phyloP scores from a whole-genome alignment of 2,329 filamentous ascomycete genomes.

The Venturia pyrina region DNA sequence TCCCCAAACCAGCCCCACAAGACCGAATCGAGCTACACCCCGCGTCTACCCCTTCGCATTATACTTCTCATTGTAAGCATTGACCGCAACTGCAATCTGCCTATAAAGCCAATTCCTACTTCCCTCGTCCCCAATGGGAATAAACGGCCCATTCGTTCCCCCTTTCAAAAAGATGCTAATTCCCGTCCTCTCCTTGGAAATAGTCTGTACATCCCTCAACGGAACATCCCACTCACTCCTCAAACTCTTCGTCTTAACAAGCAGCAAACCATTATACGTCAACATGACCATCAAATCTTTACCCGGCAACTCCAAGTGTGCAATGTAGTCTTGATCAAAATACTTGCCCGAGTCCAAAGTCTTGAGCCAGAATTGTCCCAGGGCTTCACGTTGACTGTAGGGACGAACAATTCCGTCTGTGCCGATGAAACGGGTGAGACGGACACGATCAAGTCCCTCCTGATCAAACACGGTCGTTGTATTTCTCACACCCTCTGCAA shows the following conservation, averaged over 20 bases:
- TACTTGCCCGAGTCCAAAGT: constrained; percentile 95
- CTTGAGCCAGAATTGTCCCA: constrained; percentile 98
- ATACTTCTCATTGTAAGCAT: constrained; percentile 58
- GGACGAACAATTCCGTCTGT: constrained; percentile 88
- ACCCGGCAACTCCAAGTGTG: constrained; percentile 80
- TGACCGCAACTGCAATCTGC: constrained; percentile 57
- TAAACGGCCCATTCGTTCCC: constrained; percentile 86
- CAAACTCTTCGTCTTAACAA: constrained; percentile 77
- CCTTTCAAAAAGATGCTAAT: constrained; percentile 82
- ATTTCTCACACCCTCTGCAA: constrained; percentile 95
- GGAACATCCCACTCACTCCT: constrained; percentile 93
- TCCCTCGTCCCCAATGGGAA: constrained; percentile 85
- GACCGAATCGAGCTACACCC: neutral
- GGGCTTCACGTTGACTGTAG: constrained; percentile 86
- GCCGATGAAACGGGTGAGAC: constrained; percentile 86
- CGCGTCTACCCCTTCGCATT: constrained; percentile 32
- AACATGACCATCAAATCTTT: constrained; percentile 74
- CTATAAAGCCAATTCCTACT: constrained; percentile 56
- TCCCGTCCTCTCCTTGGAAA: constrained; percentile 91
- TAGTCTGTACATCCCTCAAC: constrained; percentile 91
- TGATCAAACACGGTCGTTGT: constrained; percentile 97
- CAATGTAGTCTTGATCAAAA: constrained; percentile 96
- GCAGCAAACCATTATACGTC: constrained; percentile 62
- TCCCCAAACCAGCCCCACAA: neutral
- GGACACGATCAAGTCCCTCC: constrained; percentile 85